Evolutionary conservation across 805 yeast genomes (phyloP), one percentile per base, ranked within the genome.

Genomic region (Saturnispora hagleri): DNA sequence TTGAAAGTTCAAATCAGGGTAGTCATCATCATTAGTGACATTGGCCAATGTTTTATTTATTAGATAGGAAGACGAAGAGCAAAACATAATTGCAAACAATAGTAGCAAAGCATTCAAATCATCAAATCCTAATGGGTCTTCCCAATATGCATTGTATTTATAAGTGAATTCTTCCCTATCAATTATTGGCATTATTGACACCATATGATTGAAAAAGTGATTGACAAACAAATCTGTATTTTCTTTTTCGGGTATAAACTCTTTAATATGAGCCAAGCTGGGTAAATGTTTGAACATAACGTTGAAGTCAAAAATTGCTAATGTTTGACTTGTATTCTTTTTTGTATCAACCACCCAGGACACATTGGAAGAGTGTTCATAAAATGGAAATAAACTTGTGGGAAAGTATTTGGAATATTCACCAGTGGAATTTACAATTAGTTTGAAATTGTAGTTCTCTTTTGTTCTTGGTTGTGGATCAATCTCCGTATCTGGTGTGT

Each of bases 351-450:
- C 45, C 13, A 57, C 49, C 46, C 54, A 46, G 3, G 60, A 52
- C 4, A 60, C 53, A 43, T 60, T 60, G 12, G 58, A 51, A 2
- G 58, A 48, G 44, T 54, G 56, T 15, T 58, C 56, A 38, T 53
- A 52, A 27, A 57, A 58, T 2, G 63, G 61, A 38, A 58, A 60
- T 31, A 58, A 52, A 12, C 53, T 44, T 13, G 54, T 47, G 0
- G 64, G 60, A 27, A 57, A 60, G 42, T 57, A 60, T 26, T 56
- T 60, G 3, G 61, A 58, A 31, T 57, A 58, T 43, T 57, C 61
- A 10, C 63, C 63, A 8, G 60, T 58, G 4, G 60, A 53, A 38
- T 52, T 58, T 10, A 55, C 51, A 26, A 60, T 52, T 31, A 60
- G 46, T 13, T 59, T 59, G 49, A 58, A 60, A 40, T 60, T 60